These are phyloP conservation scores for Acanthamoeba triangularis DNA, from an alignment of 208 protist species.

Conservation along the genomic window DNA sequence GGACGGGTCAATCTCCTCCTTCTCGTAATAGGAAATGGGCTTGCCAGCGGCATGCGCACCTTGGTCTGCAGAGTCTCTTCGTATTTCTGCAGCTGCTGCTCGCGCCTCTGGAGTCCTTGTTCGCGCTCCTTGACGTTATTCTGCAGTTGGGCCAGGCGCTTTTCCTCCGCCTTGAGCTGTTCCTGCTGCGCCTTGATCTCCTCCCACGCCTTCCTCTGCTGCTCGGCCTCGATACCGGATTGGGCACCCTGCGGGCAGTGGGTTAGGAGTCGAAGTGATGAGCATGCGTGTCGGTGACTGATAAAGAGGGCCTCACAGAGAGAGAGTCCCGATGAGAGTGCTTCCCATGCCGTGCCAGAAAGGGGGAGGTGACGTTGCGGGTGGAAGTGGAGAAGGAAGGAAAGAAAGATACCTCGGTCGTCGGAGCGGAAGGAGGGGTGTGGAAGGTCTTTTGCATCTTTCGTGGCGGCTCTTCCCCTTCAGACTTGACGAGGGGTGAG, in stretches of 20 bases:
- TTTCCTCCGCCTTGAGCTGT: constrained; percentile 21
- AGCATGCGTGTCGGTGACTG: neutral
- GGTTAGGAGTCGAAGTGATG: neutral
- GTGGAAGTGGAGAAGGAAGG: neutral
- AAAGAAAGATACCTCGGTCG: neutral
- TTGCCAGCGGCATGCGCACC: neutral
- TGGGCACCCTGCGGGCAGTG: neutral
- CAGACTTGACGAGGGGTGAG: neutral
- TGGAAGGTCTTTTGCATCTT: constrained; percentile 9
- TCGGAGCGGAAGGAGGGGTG: neutral
- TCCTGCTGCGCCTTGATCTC: neutral
- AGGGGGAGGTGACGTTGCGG: no score
- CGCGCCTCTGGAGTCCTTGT: neutral
- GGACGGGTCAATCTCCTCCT: neutral
- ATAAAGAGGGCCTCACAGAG: no score
- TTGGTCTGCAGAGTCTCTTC: neutral
- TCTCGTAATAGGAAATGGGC: neutral
- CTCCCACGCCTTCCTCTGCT: neutral
- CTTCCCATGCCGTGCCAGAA: no score
- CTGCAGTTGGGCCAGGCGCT: constrained; percentile 6
- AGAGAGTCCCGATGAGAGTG: no score
- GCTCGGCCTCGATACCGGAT: neutral
- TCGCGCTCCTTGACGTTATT: neutral
- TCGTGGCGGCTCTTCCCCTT: neutral
- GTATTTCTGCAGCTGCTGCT: neutral